A percentile compares a stretch with the other conserved stretches of the same genome.
Evolutionary conservation across 2,329 filamentous ascomycete genomes (phyloP).

Genomic region (Aspergillus viridinutans): DNA sequence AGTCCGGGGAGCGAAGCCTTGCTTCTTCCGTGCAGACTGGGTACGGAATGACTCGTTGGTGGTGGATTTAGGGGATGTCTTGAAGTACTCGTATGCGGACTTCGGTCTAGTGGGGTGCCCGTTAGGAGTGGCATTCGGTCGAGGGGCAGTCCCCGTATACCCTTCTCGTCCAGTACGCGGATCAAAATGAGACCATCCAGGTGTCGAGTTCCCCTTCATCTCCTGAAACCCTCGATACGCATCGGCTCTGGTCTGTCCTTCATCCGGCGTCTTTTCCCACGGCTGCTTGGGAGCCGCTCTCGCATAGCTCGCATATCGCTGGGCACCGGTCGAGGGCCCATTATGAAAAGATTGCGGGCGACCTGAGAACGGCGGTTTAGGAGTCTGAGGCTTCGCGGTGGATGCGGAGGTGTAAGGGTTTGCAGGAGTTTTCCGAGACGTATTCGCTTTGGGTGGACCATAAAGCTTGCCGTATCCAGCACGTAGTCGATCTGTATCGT

Average conservation of each 20-base stretch:
- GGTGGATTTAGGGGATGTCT: constrained; percentile 28
- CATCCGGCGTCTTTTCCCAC: constrained; percentile 37
- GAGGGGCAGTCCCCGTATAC: constrained; percentile 17
- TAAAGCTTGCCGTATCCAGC: constrained; percentile 40
- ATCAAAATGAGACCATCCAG: constrained; percentile 40
- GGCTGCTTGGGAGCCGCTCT: constrained; percentile 36
- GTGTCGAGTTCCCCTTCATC: constrained; percentile 34
- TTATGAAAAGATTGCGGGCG: constrained; percentile 21
- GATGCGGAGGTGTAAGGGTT: constrained; percentile 20
- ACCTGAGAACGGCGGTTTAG: constrained; percentile 18
- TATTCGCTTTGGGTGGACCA: constrained; percentile 25
- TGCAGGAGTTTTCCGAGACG: constrained; percentile 27
- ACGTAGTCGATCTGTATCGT: constrained; percentile 58
- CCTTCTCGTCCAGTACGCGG: constrained; percentile 32
- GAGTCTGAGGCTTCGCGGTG: constrained; percentile 19
- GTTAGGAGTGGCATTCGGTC: constrained; percentile 18
- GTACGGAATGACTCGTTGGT: constrained; percentile 33
- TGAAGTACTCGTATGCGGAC: constrained; percentile 39
- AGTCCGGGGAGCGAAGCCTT: constrained; percentile 56
- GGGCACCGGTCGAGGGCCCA: constrained; percentile 34
- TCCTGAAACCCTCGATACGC: constrained; percentile 43
- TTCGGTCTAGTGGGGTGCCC: constrained; percentile 28
- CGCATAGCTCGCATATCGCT: constrained; percentile 39
- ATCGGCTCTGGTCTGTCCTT: constrained; percentile 40
- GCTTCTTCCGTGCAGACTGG: constrained; percentile 47